Evolutionary conservation across 2,329 filamentous ascomycete genomes (phyloP).

Genomic region (Ophiocordyceps camponoti-leonardi): DNA sequence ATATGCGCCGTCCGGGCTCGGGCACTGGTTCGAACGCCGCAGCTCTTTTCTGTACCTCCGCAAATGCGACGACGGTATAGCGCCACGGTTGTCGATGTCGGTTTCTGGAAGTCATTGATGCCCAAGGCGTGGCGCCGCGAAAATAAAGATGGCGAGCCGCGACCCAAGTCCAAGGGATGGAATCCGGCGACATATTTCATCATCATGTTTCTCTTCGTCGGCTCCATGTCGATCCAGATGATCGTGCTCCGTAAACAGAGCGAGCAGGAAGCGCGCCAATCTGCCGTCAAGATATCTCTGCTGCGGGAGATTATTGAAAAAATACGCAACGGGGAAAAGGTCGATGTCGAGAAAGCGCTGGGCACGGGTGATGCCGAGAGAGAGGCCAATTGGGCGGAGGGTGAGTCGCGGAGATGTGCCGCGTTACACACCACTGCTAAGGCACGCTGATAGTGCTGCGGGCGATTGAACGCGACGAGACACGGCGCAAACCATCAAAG

Average conservation of each 20-base stretch:
- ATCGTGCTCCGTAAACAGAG: constrained; percentile 65
- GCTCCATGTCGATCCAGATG: constrained; percentile 90
- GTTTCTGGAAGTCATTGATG: constrained; percentile 54
- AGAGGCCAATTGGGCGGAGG: constrained; percentile 79
- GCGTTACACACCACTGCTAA: neutral
- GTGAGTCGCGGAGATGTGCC: constrained; percentile 24
- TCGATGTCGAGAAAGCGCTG: constrained; percentile 70
- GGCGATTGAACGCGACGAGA: constrained; percentile 49
- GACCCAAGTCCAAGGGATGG: constrained; percentile 39
- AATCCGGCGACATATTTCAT: constrained; percentile 75
- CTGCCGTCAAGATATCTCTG: constrained; percentile 61
- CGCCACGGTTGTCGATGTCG: constrained; percentile 35
- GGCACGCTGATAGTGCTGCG: constrained; percentile 34
- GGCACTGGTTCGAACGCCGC: neutral
- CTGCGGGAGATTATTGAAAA: constrained; percentile 60
- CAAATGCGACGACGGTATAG: constrained; percentile 15
- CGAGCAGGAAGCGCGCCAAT: constrained; percentile 52
- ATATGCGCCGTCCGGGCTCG: neutral
- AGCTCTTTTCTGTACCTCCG: neutral
- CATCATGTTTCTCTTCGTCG: constrained; percentile 69
- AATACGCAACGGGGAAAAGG: constrained; percentile 53
- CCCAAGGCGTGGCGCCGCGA: constrained; percentile 45
- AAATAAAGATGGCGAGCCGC: constrained; percentile 16
- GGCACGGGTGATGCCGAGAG: constrained; percentile 60
- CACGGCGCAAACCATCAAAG: constrained; percentile 23